These are phyloP conservation scores for Fusarium napiforme DNA, from an alignment of 2,329 filamentous ascomycete species.

Conservation along the genomic window DNA sequence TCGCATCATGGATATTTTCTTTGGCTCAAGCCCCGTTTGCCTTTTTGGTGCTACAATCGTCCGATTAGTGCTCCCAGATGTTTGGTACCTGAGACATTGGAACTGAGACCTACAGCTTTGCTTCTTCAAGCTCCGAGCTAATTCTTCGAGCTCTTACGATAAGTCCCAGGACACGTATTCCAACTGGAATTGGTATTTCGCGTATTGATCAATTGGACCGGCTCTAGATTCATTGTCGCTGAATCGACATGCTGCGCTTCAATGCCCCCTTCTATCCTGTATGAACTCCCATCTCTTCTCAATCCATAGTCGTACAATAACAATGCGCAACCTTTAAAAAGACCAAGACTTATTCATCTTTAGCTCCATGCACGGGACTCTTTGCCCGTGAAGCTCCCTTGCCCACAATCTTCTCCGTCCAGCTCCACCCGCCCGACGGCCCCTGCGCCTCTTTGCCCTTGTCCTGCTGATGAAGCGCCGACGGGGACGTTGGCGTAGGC, in stretches of 20 bases:
- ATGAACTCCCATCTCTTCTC: conserved; percentile 12
- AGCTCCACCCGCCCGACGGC: conserved; percentile 56
- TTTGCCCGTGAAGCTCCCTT: conserved; percentile 49
- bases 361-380: conserved; percentile 43
- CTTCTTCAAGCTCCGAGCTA: conserved; percentile 15
- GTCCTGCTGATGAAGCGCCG: conserved; percentile 27
- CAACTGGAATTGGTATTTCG: not conserved
- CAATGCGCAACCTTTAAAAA: not conserved
- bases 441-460: conserved; percentile 40
- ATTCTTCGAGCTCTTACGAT: not conserved
- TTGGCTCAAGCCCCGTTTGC: not conserved
- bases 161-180: not conserved
- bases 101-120: conserved; percentile 30
- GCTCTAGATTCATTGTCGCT: conserved; percentile 8
- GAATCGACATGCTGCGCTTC: not conserved
- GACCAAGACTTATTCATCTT: conserved; percentile 2
- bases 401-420: conserved; percentile 66
- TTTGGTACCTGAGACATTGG: conserved; percentile 27
- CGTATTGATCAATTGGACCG: not conserved
- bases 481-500: conserved; percentile 27
- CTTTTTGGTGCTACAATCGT: not conserved
- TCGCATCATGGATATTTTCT: not conserved
- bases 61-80: conserved; percentile 10
- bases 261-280: conserved; percentile 36
- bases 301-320: conserved; percentile 15